Evolutionary conservation across 306 rosid genomes (phyloP).

Genomic region (Pyrus bretschneideri): DNA sequence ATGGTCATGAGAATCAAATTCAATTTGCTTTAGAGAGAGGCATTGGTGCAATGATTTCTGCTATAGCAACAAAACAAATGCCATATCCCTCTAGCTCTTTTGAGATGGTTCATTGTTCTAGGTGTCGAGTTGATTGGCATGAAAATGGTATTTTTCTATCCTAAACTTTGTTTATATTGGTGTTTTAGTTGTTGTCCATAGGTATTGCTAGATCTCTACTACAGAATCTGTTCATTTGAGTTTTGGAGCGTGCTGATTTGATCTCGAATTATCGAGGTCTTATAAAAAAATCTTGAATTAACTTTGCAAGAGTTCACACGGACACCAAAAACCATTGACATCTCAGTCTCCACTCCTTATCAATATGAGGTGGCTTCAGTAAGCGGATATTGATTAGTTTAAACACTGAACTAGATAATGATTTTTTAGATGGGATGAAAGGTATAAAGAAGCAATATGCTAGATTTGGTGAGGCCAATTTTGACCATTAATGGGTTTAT

Average conservation of each 20-base stretch:
- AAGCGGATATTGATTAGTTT: background rate
- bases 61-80: slow-evolving; percentile 77
- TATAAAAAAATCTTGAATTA: background rate
- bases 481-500: background rate
- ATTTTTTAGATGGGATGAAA: background rate
- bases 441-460: background rate
- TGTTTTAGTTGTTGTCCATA: background rate
- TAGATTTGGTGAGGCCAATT: background rate
- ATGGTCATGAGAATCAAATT: slow-evolving; percentile 91
- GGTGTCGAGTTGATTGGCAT: slow-evolving; percentile 90
- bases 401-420: background rate
- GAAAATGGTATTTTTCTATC: slow-evolving; percentile 51
- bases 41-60: slow-evolving; percentile 83
- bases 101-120: slow-evolving; percentile 93
- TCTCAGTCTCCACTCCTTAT: background rate
- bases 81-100: slow-evolving; percentile 81
- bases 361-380: background rate
- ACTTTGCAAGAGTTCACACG: background rate
- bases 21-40: slow-evolving; percentile 93
- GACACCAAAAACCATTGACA: background rate
- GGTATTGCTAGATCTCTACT: background rate
- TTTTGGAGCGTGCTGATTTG: background rate
- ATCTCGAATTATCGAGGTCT: background rate
- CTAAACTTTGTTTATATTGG: background rate
- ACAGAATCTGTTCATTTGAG: background rate